Base-by-base conservation (phyloP, 1,284 basidiomycete genomes). In the Schizophyllum amplum region DNA sequence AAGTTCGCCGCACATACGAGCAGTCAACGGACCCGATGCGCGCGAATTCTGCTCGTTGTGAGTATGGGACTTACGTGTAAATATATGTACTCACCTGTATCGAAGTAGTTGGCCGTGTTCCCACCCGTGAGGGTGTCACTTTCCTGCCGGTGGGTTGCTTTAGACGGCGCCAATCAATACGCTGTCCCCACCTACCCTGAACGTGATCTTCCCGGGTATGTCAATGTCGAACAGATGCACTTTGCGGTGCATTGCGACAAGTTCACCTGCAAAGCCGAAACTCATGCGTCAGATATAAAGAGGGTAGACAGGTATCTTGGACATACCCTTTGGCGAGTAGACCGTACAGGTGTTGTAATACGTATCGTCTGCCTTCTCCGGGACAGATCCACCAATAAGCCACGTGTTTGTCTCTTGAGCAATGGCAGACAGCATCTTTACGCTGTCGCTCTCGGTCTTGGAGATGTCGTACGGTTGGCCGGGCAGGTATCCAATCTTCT, bases 141-240 rank as follows among this genome's bases (percentile, higher is more conserved):
- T 76, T 99, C 97, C 88, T 97, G 66, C 24, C 33, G 50, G n/a
- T 46, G 52, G 55, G 50, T 47, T 57, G 50, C 26, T 58, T 15
- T 57, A 55, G 47, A 51, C 54, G 20, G 24, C 9, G 24, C 21
- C 22, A 4, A 20, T 25, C 17, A 20, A 4, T 42, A 4, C 21
- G 22, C 24, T 33, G 47, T 17, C n/a, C 24, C n/a, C n/a, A 21
- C 73, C 60, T 57, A 90, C 94, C 77, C 96, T 96, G 83, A 99
- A 99, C 4, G 76, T 94, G 72, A 99, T 98, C 70, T 92, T 89
- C 20, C 96, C 96, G 0, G 94, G 94, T 56, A 98, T 96, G 68
- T 99, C 92, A 60, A 99, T 98, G 70, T 99, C 96, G 68, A 99
- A 99, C 9, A 99, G 76, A 68, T 99, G 97, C 1, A 99, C 82